Evolutionary conservation across 2,329 filamentous ascomycete species (phyloP).

Genomic region (Cordyceps fumosorosea): DNA sequence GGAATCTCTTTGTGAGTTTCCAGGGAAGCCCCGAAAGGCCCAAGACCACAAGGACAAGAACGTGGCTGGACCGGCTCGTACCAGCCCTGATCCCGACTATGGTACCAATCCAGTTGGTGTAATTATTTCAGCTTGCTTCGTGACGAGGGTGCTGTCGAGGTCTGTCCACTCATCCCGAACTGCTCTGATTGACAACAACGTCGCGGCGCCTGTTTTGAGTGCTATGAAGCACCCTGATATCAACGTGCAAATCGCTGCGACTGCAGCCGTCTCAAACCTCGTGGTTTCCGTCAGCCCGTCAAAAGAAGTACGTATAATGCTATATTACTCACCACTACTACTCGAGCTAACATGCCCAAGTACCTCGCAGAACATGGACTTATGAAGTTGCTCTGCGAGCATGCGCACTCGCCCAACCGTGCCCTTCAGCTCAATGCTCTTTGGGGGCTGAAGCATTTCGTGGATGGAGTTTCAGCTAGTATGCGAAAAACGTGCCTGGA

Average conservation of each 20-base stretch:
- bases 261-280: slow-evolving; percentile 76
- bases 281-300: slow-evolving; percentile 86
- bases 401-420: slow-evolving; percentile 76
- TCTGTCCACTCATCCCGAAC: slow-evolving; percentile 82
- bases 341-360: slow-evolving; percentile 35
- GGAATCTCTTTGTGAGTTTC: slow-evolving; percentile 62
- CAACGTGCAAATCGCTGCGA: slow-evolving; percentile 80
- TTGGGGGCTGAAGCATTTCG: slow-evolving; percentile 90
- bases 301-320: slow-evolving; percentile 59
- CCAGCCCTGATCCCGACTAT: slow-evolving; percentile 40
- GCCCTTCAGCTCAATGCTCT: slow-evolving; percentile 76
- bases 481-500: slow-evolving; percentile 73
- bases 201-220: slow-evolving; percentile 68
- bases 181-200: slow-evolving; percentile 76
- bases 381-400: slow-evolving; percentile 70
- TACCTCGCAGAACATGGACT: slow-evolving; percentile 67
- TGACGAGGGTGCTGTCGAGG: slow-evolving; percentile 72
- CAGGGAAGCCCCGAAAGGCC: slow-evolving; percentile 39
- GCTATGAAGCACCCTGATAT: slow-evolving; percentile 69
- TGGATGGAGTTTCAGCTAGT: slow-evolving; percentile 62
- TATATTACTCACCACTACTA: background rate
- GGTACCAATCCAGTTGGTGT: slow-evolving; percentile 71
- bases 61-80: slow-evolving; percentile 25
- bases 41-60: slow-evolving; percentile 38
- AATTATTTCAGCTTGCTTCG: slow-evolving; percentile 77